phyloP scores from a whole-genome alignment of 192 early-diverging fungal species.

The Umbelopsis ramanniana region DNA sequence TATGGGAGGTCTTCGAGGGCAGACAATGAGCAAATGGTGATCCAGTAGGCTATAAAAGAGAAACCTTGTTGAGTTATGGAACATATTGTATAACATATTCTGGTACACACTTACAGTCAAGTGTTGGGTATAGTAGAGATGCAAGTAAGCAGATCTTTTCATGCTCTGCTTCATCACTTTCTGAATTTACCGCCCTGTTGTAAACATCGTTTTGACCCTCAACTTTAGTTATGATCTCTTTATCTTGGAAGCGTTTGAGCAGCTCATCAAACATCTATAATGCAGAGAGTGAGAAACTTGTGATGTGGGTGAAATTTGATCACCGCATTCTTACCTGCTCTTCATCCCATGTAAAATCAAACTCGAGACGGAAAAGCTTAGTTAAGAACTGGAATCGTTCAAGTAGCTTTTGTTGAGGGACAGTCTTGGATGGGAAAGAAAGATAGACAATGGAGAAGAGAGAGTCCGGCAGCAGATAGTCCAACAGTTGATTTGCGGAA shows the following conservation, averaged over 20 bases:
- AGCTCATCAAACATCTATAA: slow-evolving; percentile 31
- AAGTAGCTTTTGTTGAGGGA: slow-evolving; percentile 28
- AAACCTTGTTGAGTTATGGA: neutral
- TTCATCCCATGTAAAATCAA: slow-evolving; percentile 39
- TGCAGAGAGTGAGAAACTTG: neutral
- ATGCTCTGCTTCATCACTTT: slow-evolving; percentile 27
- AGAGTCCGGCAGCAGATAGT: slow-evolving; percentile 38
- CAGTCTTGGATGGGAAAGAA: slow-evolving; percentile 8
- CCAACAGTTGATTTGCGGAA: slow-evolving; percentile 42
- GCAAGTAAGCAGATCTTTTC: slow-evolving; percentile 38
- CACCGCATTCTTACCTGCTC: slow-evolving; percentile 28
- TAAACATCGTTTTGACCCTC: slow-evolving; percentile 10
- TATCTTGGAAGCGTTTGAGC: slow-evolving; percentile 21
- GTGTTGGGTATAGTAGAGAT: slow-evolving; percentile 41
- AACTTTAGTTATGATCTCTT: slow-evolving; percentile 22
- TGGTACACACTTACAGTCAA: slow-evolving; percentile 24
- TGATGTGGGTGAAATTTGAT: no score
- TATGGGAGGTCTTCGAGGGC: slow-evolving; percentile 42
- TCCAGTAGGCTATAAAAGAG: slow-evolving; percentile 33
- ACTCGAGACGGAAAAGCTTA: slow-evolving; percentile 39
- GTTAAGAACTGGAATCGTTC: slow-evolving; percentile 37
- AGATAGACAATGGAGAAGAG: slow-evolving; percentile 41
- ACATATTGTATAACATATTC: no score
- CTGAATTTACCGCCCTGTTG: slow-evolving; percentile 4
- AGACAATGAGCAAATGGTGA: slow-evolving; percentile 46